Evolutionary conservation across 768 basidiomycete species (phyloP), one percentile per base, ranked within the genome.

Genomic region (Chalciporus pseudorubinellus): DNA sequence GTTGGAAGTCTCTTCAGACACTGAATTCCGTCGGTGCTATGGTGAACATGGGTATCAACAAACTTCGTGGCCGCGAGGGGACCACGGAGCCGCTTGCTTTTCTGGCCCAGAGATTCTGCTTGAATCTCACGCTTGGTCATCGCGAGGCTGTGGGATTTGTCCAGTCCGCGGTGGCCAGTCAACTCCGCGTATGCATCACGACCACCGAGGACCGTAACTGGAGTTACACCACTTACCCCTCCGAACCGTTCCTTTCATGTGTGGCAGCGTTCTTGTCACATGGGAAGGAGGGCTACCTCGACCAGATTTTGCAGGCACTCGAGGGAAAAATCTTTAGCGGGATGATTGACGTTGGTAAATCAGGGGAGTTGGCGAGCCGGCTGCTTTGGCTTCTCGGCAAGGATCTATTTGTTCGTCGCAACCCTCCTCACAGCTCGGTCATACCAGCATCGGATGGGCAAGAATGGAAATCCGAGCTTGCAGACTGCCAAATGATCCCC

Each of bases 211-310:
- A 45, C 47, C 41, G 51, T 6, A 21, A 18, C 7, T 51, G 50
- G 41, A 44, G 36, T 7, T 56, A 42, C 24, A 56, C 55, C 3
- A 44, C 39, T 26, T 52, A 52, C 44, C 51, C 55, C 9, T 52
- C 51, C 9, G 55, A 56, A n/a, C 43, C 55, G 8, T 7, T 52
- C 13, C 16, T 56, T 3, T 56, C 51, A 18, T 52, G 39, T n/a
- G 38, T 34, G 12, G 47, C 51, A 3, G 46, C 46, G 6, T 16
- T 19, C n/a, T 13, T 47, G 16, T 21, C 49, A 18, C 46, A 52
- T 21, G n/a, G n/a, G n/a, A n/a, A n/a, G n/a, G n/a, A n/a, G n/a
- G n/a, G n/a, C n/a, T n/a, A 14, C 11, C 4, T n/a, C 14, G 3
- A 4, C 24, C 11, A 2, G 3, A 9, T 7, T 21, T 4, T 21